A percentile compares a stretch with the other conserved stretches of the same genome.
Evolutionary conservation across 2,329 filamentous ascomycete genomes (phyloP).

Genomic region (Leptodontidium sp.): DNA sequence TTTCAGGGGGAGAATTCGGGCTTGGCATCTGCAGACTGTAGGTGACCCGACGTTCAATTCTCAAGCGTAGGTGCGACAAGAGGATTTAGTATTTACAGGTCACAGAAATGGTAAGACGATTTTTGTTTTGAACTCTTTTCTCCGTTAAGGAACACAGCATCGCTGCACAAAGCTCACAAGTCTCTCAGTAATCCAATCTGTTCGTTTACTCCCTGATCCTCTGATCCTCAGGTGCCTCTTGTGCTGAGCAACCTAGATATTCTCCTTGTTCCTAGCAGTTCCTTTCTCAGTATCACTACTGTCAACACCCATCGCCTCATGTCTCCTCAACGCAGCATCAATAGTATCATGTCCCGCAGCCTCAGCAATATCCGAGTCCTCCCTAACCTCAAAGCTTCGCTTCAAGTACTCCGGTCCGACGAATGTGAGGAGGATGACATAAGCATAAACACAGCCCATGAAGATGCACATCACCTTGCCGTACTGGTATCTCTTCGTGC

Average conservation of each 20-base stretch:
- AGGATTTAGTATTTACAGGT: too few species aligned
- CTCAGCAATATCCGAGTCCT: conserved; percentile 55
- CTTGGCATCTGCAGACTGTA: too few species aligned
- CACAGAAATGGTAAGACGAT: too few species aligned
- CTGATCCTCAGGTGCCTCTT: background rate
- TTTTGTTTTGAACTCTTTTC: too few species aligned
- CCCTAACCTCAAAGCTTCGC: conserved; percentile 55
- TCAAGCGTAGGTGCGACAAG: too few species aligned
- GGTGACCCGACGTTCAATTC: too few species aligned
- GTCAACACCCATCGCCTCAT: conserved; percentile 28
- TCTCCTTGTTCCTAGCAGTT: background rate
- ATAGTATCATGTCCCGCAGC: conserved; percentile 49
- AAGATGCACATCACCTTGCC: conserved; percentile 90
- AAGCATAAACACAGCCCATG: conserved; percentile 65
- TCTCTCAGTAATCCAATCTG: background rate
- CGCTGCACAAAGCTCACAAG: too few species aligned
- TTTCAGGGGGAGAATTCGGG: too few species aligned
- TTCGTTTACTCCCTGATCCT: background rate
- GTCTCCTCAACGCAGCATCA: conserved; percentile 41
- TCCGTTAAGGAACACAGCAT: too few species aligned
- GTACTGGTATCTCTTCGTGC: conserved; percentile 71
- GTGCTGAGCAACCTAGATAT: background rate
- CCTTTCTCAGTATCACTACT: conserved; percentile 32
- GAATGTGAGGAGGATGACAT: conserved; percentile 34
- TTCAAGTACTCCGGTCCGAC: conserved; percentile 57